Percentiles rank a stretch among this genome's conserved stretches.
Conservation (phyloP, 805 yeast genomes). For the Starmerella apis region DNA sequence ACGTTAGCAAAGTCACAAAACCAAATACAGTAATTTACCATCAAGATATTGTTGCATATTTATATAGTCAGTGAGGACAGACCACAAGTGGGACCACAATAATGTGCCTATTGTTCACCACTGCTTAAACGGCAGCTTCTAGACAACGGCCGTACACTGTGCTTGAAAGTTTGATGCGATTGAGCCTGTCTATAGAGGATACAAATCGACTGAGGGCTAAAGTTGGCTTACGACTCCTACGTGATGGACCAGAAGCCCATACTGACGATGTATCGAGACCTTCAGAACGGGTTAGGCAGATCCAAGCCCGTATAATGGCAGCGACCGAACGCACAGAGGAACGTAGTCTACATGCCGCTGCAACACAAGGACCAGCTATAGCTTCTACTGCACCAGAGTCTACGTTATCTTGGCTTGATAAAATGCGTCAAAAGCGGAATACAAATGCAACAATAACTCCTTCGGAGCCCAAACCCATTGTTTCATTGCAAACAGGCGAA, state of each 20-base stretch:
- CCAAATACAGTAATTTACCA: too few relatives aligned
- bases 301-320: constrained; percentile 27
- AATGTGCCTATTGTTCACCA: neutral
- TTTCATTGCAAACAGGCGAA: neutral
- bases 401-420: neutral
- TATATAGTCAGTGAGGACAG: too few relatives aligned
- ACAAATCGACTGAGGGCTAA: constrained; percentile 45
- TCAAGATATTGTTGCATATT: too few relatives aligned
- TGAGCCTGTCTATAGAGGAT: constrained; percentile 38
- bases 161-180: constrained; percentile 16
- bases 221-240: constrained; percentile 47
- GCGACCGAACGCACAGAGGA: constrained; percentile 1
- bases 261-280: constrained; percentile 31
- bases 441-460: neutral
- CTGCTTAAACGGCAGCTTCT: neutral
- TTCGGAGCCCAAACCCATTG: neutral
- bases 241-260: constrained; percentile 28
- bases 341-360: neutral
- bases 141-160: neutral
- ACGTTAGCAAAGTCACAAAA: too few relatives aligned
- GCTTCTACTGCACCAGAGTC: neutral
- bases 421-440: constrained; percentile 1
- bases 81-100: neutral
- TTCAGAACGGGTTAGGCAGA: constrained; percentile 23
- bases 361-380: neutral